Conservation (phyloP, 2,329 filamentous ascomycete genomes). For the Corinectria fuckeliana region DNA sequence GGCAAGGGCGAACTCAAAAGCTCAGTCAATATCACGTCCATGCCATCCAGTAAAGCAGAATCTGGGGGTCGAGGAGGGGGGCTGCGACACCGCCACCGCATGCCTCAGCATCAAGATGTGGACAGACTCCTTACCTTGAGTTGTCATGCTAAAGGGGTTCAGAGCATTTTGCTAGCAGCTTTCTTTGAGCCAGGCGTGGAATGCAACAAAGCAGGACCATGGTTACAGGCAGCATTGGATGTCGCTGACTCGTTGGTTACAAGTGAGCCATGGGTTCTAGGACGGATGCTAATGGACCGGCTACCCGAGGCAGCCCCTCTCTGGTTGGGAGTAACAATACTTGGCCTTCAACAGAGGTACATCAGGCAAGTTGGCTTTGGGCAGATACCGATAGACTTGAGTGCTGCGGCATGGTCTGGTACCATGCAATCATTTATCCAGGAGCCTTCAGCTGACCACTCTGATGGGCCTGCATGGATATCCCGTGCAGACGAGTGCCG, state of each 20-base stretch:
- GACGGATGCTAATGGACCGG: background rate
- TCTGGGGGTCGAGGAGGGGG: background rate
- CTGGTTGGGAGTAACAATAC: background rate
- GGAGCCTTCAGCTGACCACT: background rate
- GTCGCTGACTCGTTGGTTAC: background rate
- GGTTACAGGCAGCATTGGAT: background rate
- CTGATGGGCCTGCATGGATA: background rate
- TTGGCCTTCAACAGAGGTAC: background rate
- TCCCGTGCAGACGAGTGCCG: background rate
- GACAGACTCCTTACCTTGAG: conserved; percentile 3
- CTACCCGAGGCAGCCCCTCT: background rate
- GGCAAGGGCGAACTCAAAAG: background rate
- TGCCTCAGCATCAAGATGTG: background rate
- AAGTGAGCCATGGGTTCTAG: conserved; percentile 2
- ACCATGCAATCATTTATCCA: conserved; percentile 3
- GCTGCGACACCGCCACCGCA: background rate
- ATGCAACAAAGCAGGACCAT: conserved; percentile 1
- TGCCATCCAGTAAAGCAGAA: background rate
- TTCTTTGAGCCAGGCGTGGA: background rate
- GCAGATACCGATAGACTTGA: background rate
- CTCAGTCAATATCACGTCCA: background rate
- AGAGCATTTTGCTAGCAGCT: background rate
- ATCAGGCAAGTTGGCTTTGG: background rate
- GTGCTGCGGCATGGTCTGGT: background rate
- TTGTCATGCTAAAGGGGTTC: background rate